These are phyloP conservation scores for Aspergillus asperescens DNA, from an alignment of 495 filamentous ascomycete genomes.

Conservation along the genomic window DNA sequence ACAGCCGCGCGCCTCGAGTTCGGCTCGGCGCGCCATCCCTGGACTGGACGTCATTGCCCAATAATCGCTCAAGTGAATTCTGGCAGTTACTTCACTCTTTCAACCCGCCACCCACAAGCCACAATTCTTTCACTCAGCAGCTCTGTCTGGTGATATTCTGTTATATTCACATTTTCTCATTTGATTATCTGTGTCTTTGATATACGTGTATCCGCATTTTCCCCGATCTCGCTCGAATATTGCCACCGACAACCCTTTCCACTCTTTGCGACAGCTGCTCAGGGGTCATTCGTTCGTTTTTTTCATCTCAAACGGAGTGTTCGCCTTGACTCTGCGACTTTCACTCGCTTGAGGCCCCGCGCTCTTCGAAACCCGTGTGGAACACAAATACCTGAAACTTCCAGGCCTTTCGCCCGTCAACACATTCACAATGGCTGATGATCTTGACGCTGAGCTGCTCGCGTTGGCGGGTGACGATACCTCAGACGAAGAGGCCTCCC, in stretches of 20 bases:
- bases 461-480: conserved; percentile 67
- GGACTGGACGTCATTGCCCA: conserved; percentile 23
- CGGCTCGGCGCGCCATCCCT: conserved; percentile 20
- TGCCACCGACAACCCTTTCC: conserved; percentile 15
- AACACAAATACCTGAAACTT: conserved; percentile 10
- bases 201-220: conserved; percentile 9
- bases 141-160: not conserved
- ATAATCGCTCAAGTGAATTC: conserved; percentile 9
- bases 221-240: not conserved
- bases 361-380: not conserved
- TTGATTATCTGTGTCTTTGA: conserved; percentile 1
- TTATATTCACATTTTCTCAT: not conserved
- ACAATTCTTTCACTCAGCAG: not conserved
- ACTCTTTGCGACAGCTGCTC: conserved; percentile 9
- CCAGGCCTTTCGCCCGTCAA: conserved; percentile 4
- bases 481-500: conserved; percentile 52
- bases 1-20: conserved; percentile 19
- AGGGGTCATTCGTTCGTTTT: conserved; percentile 9
- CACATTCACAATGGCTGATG: conserved; percentile 50
- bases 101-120: conserved; percentile 13
- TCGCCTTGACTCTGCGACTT: conserved; percentile 3
- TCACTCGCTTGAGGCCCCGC: conserved; percentile 1
- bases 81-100: conserved; percentile 10
- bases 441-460: conserved; percentile 83
- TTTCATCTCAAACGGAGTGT: not conserved